Evolutionary conservation across 163 green algal genomes (phyloP), one percentile per base, ranked within the genome.

Genomic region (Scenedesmus sp.): DNA sequence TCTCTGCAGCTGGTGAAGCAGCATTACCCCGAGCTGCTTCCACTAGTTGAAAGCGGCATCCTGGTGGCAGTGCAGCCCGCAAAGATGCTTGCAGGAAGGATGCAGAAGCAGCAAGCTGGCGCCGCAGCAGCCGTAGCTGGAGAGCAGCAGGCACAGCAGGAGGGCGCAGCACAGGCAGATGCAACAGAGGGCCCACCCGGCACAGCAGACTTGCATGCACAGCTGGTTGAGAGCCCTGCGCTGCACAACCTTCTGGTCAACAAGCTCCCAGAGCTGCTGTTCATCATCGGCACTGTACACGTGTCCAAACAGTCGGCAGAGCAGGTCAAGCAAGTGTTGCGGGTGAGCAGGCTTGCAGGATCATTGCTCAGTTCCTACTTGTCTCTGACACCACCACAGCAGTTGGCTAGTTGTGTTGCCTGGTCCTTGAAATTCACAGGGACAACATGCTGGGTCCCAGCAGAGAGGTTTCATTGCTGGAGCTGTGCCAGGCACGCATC

Each of bases 261-360:
- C 2, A 13, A 52, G 54, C n/a, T 86, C 2, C 76, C 87, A 52
- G 76, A 86, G 23, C 23, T 91, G 26, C 55, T 91, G 56, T 77
- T 87, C 55, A 55, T 91, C 7, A 12, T 91, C 46, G 87, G 87
- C 57, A 91, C 87, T 52, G 73, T 91, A 8, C 87, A 91, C 66
- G 87, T 91, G 26, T 73, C 74, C 10, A 91, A 86, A 34, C 87
- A 91, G 87, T 87, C 74, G 10, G 87, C 57, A 54, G 87, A 86
- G 15, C 59, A 91, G 8, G 87, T 91, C 56, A 91, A 76, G 57
- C 26, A 64, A 15, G 73, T 87, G 13, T 20, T 91, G 9, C 57
- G 55, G 87, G 87, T 91, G 34, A 76, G n/a, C 70, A 79, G 1
- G 18, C 82, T 52, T 87, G 82, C 76, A 84, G 76, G 34, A 84